Base-by-base conservation (phyloP, 371 early-diverging fungal genomes). In the Funneliformis caledonium region DNA sequence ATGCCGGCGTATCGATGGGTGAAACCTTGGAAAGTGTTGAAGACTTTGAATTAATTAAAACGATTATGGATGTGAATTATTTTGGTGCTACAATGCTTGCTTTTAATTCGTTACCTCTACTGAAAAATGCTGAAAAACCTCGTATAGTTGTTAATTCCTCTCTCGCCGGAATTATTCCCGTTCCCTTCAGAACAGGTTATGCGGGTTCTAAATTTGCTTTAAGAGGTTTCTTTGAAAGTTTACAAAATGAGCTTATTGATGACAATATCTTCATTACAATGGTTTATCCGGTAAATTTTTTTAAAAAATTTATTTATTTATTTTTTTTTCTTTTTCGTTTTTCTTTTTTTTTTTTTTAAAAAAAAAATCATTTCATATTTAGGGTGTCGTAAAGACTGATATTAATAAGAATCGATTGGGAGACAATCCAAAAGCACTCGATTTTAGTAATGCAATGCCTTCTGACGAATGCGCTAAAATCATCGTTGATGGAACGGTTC, bases 1-100 rank as follows among this genome's bases (percentile, higher is more conserved):
- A 77, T 77, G 77, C 77, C 5, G 77, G 77, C 8, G 77, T 77
- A n/a, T 45, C 64, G n/a, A 77, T 77, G 77, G 77, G 77, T 52
- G 64, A 77, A 59, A 3, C 37, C 12, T 77, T 77, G 5, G 77
- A 77, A 48, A n/a, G 16, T 14, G 9, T 75, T 10, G 5, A 5
- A 0, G 65, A 77, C 48, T 77, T 52, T 26, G 12, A 11, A 14
- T 22, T 77, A 12, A 77, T 77, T 43, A 60, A 64, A 65, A 11
- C 22, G 4, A 64, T 77, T 26, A 77, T 77, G 61, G 48, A 77
- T 4, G 45, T 77, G 16, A 77, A 77, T 31, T 77, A 64, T 64
- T 47, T 64, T 31, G 77, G 77, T 10, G n/a, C 48, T 31, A 43
- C 59, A 0, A 64, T 64, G 43, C n/a, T 77, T 11, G 22, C 77